These are phyloP conservation scores for Podila minutissima DNA, from an alignment of 192 early-diverging fungal species.

Conservation along the genomic window DNA sequence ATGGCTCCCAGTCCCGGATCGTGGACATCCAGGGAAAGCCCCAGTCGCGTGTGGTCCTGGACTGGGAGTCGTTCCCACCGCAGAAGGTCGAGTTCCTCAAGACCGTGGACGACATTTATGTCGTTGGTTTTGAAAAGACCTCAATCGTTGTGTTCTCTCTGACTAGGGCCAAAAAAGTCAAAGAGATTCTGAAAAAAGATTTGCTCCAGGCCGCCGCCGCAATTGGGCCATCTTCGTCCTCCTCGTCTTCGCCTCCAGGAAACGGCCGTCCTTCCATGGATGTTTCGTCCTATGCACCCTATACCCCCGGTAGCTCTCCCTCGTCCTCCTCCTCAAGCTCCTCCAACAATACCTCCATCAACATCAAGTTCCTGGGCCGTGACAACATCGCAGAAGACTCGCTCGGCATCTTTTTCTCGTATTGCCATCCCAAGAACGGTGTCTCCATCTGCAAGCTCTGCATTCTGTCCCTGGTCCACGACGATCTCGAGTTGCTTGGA, in stretches of 20 bases:
- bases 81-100: slow-evolving; percentile 47
- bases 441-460: slow-evolving; percentile 33
- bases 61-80: slow-evolving; percentile 30
- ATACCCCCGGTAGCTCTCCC: neutral
- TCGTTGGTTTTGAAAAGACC: slow-evolving; percentile 41
- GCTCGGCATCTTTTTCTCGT: slow-evolving; percentile 41
- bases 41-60: slow-evolving; percentile 32
- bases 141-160: slow-evolving; percentile 28
- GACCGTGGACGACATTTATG: slow-evolving; percentile 34
- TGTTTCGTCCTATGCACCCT: neutral
- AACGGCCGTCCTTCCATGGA: neutral
- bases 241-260: neutral
- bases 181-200: slow-evolving; percentile 34
- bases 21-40: slow-evolving; percentile 38
- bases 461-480: slow-evolving; percentile 3
- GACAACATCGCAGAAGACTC: slow-evolving; percentile 40
- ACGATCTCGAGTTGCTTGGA: slow-evolving; percentile 38
- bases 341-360: neutral
- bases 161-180: slow-evolving; percentile 29
- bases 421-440: slow-evolving; percentile 35
- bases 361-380: slow-evolving; percentile 40
- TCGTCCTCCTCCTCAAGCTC: neutral
- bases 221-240: neutral
- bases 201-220: slow-evolving; percentile 9
- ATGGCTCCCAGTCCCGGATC: slow-evolving; percentile 37